These are phyloP conservation scores for Hymenoscyphus albidus DNA, from an alignment of 2,329 filamentous ascomycete genomes.

Conservation along the genomic window DNA sequence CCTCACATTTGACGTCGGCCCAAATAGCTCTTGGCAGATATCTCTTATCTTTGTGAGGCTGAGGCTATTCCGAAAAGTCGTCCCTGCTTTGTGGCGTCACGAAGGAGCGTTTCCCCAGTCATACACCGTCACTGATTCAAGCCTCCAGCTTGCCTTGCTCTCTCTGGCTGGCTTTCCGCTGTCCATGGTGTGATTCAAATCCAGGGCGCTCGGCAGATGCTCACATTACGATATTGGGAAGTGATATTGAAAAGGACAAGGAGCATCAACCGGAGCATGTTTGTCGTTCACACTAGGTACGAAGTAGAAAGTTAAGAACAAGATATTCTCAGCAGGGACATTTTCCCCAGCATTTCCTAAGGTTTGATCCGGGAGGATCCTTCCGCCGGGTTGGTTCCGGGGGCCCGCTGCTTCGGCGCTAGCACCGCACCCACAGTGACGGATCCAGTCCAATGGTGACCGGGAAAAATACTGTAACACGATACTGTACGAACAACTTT, in stretches of 20 bases:
- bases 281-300: not conserved
- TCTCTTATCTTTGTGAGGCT: not conserved
- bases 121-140: not conserved
- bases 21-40: not conserved
- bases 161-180: not conserved
- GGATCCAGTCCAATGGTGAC: not conserved
- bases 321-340: not conserved
- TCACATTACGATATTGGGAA: not conserved
- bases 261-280: too few species aligned
- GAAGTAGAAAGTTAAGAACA: not conserved
- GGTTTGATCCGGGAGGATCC: not conserved
- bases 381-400: slow-evolving; percentile 1
- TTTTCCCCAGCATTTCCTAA: slow-evolving; percentile 1
- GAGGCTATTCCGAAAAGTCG: not conserved
- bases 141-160: not conserved
- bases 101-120: not conserved
- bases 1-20: not conserved
- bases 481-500: too few species aligned
- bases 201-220: not conserved
- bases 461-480: not conserved
- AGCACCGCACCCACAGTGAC: not conserved
- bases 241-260: too few species aligned
- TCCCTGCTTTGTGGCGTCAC: not conserved
- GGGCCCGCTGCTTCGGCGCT: not conserved
- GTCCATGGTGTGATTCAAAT: not conserved